Conservation (phyloP, 192 early-diverging fungal genomes). For the Diversispora epigaea region DNA sequence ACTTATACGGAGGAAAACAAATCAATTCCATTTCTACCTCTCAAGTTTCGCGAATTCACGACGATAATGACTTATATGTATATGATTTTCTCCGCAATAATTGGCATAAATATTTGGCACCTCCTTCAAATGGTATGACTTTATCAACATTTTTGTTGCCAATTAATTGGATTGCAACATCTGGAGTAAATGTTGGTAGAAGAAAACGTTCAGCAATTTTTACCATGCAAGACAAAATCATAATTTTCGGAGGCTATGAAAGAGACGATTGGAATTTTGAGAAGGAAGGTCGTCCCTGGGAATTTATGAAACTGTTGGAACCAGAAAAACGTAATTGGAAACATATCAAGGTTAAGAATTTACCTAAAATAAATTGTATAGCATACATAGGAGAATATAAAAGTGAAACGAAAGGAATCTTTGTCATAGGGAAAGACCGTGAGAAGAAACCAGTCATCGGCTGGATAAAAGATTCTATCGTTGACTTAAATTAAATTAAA, state of each 20-base stretch:
- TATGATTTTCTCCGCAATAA: neutral
- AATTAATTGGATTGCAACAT: neutral
- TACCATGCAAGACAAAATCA: neutral
- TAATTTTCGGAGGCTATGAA: neutral
- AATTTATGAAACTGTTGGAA: neutral
- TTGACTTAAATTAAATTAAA: too few relatives aligned
- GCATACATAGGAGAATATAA: neutral
- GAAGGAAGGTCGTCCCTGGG: neutral
- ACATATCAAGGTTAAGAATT: neutral
- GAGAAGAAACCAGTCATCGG: neutral
- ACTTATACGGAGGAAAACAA: conserved; percentile 4
- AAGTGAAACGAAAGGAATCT: neutral
- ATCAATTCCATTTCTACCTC: neutral
- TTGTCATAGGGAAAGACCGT: neutral
- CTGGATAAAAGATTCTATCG: neutral
- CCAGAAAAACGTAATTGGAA: neutral
- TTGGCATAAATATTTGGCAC: neutral
- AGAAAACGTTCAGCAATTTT: neutral
- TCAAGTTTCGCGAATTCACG: neutral
- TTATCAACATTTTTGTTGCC: neutral
- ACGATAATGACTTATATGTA: neutral
- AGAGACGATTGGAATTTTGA: neutral
- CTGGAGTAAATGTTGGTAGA: neutral
- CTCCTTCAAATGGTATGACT: neutral
- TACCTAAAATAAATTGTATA: neutral